Evolutionary conservation across 2,329 filamentous ascomycete genomes (phyloP), one percentile per base, ranked within the genome.

Genomic region (Cercospora sesami): DNA sequence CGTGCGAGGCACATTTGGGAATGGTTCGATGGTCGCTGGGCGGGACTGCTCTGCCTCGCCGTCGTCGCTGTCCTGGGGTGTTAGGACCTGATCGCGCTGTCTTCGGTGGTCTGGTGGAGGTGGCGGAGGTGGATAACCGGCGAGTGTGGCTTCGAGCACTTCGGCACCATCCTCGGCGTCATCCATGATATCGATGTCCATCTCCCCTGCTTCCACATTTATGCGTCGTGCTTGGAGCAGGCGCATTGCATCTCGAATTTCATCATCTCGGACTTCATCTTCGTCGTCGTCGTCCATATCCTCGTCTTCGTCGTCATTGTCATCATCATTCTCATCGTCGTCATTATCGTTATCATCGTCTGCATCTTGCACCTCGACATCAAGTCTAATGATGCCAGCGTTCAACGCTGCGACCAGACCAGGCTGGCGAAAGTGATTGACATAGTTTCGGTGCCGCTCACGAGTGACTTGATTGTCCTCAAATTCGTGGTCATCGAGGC

Each of bases 401-500:
- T 63, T 60, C 36, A 65, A 14, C 16, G 30, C 48, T 21, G 58
- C 62, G 5, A 64, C 74, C n/a, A 71, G 72, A 26, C 68, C 73
- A 16, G 67, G 63, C 23, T 65, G 66, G 39, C 70, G 68, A n/a
- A 76, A 63, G 5, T 73, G 74, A 58, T 73, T 73, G 64, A 78
- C 78, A 42, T 82, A 74, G 23, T 75, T 78, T 60, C 81, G 74
- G 73, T 82, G 77, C 69, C 83, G 73, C 63, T 81, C 76, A 7
- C 79, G 78, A 39, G 72, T 55, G 64, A 71, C 72, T 72, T 80
- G 71, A 71, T 75, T 78, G 5, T 91, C 89, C 53, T 90, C 84
- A 57, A 83, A 82, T 71, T 91, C 89, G 73, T 96, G 92, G 75
- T 96, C 93, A 76, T 95, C 91, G 26, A 96, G 89, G 9, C 92